A percentile compares a stretch with the other conserved stretches of the same genome.
Conservation (phyloP, 768 basidiomycete species). For the Tricholoma hemisulphureum region DNA sequence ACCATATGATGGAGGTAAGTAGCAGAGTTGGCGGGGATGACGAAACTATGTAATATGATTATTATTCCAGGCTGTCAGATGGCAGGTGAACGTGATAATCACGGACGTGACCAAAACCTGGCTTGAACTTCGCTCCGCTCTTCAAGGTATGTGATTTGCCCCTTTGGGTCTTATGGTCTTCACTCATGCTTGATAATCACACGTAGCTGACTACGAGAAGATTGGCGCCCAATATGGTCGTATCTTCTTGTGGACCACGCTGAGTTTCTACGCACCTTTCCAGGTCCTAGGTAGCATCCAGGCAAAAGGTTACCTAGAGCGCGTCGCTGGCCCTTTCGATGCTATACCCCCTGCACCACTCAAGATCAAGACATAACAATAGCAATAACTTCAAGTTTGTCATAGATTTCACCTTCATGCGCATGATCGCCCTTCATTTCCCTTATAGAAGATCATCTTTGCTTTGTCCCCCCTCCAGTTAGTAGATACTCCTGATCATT, state of each 20-base stretch:
- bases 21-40: background rate
- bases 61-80: constrained; percentile 61
- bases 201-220: constrained; percentile 64
- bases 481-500: too few relatives aligned
- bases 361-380: constrained; percentile 8
- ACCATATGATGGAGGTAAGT: constrained; percentile 86
- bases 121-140: constrained; percentile 57
- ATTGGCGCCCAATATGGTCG: constrained; percentile 61
- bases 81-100: constrained; percentile 76
- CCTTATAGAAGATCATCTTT: too few relatives aligned
- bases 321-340: constrained; percentile 55
- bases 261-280: constrained; percentile 56
- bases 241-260: constrained; percentile 72
- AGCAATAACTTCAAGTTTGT: too few relatives aligned
- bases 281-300: constrained; percentile 26
- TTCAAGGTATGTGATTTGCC: constrained; percentile 62
- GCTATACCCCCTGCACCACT: constrained; percentile 9
- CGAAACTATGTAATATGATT: background rate
- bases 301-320: constrained; percentile 41
- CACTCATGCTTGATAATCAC: background rate
- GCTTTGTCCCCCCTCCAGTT: background rate
- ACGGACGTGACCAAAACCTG: constrained; percentile 73
- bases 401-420: too few relatives aligned
- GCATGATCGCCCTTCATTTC: too few relatives aligned
- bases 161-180: background rate